Evolutionary conservation across 1,139 yeast genomes (phyloP).

Genomic region (Diutina mesorugosa): DNA sequence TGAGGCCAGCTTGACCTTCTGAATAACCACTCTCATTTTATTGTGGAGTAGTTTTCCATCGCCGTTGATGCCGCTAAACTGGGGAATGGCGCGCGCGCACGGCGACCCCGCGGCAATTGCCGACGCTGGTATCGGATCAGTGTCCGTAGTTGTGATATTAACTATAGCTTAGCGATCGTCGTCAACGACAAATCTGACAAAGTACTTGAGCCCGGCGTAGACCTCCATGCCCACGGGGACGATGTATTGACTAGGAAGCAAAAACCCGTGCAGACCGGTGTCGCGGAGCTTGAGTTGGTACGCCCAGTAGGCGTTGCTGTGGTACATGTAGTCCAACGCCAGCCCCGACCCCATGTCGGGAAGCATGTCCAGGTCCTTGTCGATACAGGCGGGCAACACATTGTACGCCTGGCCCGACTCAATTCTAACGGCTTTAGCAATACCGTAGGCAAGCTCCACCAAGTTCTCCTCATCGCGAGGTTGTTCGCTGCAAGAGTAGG

Average conservation of each 20-base stretch:
- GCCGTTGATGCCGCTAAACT: neutral
- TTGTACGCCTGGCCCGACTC: slow-evolving; percentile 50
- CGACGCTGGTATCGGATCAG: neutral
- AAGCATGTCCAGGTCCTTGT: slow-evolving; percentile 52
- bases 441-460: slow-evolving; percentile 69
- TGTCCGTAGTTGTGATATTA: neutral
- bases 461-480: slow-evolving; percentile 77
- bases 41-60: neutral
- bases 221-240: slow-evolving; percentile 69
- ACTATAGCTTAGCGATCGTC: slow-evolving; percentile 12
- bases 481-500: slow-evolving; percentile 56
- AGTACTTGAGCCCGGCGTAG: slow-evolving; percentile 55
- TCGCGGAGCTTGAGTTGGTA: slow-evolving; percentile 74
- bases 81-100: neutral
- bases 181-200: slow-evolving; percentile 48
- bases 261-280: slow-evolving; percentile 73
- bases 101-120: neutral
- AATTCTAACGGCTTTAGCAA: slow-evolving; percentile 58
- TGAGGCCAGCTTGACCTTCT: slow-evolving; percentile 75
- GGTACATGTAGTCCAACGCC: slow-evolving; percentile 76
- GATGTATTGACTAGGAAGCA: slow-evolving; percentile 60
- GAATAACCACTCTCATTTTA: slow-evolving; percentile 76
- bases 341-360: slow-evolving; percentile 77
- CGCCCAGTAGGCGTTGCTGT: slow-evolving; percentile 72
- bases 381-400: slow-evolving; percentile 70